These are phyloP conservation scores for Aspergillus sergii DNA, from an alignment of 2,329 filamentous ascomycete genomes.

Conservation along the genomic window DNA sequence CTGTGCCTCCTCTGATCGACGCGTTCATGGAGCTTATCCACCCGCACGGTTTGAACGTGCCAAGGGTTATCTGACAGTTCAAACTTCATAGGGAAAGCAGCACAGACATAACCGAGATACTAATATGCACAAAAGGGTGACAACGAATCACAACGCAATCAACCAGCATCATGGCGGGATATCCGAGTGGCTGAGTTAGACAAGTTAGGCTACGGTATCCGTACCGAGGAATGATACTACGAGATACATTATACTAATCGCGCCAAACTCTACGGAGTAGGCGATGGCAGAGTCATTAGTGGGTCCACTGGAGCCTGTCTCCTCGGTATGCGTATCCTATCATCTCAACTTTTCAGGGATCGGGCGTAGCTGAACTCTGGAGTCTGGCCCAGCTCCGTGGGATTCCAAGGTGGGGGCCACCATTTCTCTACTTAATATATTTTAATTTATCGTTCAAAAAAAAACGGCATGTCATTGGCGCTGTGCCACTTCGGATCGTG, in stretches of 20 bases:
- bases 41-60: neutral
- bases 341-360: neutral
- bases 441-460: neutral
- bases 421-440: neutral
- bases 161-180: neutral
- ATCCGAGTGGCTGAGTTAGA: slow-evolving; percentile 1
- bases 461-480: slow-evolving; percentile 1
- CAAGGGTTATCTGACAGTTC: neutral
- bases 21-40: neutral
- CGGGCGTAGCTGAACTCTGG: slow-evolving; percentile 4
- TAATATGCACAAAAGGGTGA: neutral
- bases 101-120: slow-evolving; percentile 1
- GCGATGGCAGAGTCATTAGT: neutral
- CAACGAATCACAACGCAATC: neutral
- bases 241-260: neutral
- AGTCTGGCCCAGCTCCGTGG: neutral
- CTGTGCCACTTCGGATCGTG: slow-evolving; percentile 1
- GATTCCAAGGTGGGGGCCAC: neutral
- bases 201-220: neutral
- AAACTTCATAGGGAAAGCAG: neutral
- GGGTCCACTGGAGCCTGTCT: neutral
- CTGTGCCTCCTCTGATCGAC: neutral
- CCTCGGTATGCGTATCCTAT: neutral
- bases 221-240: neutral
- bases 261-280: neutral